A percentile compares a stretch with the other conserved stretches of the same genome.
Conservation (phyloP, 768 basidiomycete species). For the Tulasnella calospora region DNA sequence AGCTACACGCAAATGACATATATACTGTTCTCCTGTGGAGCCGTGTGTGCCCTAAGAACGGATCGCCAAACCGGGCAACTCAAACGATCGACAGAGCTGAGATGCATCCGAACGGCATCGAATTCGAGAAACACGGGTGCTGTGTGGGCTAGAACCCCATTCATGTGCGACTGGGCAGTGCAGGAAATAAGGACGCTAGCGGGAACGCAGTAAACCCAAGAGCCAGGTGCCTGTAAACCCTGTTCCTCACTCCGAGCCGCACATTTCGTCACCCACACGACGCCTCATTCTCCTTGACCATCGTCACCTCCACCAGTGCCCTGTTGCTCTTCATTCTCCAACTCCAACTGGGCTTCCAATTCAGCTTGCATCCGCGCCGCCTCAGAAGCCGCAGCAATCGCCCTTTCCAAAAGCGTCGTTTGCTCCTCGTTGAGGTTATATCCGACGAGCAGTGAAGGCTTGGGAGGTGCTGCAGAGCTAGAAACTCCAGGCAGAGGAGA, state of each 20-base stretch:
- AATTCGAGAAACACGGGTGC: not conserved
- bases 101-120: not conserved
- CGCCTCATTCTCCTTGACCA: not conserved
- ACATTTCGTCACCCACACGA: no score
- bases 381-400: constrained; percentile 26
- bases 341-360: constrained; percentile 26
- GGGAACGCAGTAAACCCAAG: not conserved
- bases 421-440: constrained; percentile 26
- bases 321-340: constrained; percentile 21
- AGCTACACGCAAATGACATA: not conserved
- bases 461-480: not conserved
- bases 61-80: not conserved
- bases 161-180: not conserved
- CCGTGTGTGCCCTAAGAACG: not conserved
- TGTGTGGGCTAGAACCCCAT: not conserved
- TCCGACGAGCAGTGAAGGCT: constrained; percentile 13
- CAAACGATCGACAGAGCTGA: not conserved
- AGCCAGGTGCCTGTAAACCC: not conserved
- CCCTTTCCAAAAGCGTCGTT: constrained; percentile 24
- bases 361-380: constrained; percentile 27
- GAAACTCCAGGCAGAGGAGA: not conserved
- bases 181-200: not conserved
- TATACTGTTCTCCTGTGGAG: not conserved
- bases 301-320: not conserved
- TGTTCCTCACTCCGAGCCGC: not conserved